Evolutionary conservation across 2,329 filamentous ascomycete genomes (phyloP).

Genomic region (Epichloe sp.): DNA sequence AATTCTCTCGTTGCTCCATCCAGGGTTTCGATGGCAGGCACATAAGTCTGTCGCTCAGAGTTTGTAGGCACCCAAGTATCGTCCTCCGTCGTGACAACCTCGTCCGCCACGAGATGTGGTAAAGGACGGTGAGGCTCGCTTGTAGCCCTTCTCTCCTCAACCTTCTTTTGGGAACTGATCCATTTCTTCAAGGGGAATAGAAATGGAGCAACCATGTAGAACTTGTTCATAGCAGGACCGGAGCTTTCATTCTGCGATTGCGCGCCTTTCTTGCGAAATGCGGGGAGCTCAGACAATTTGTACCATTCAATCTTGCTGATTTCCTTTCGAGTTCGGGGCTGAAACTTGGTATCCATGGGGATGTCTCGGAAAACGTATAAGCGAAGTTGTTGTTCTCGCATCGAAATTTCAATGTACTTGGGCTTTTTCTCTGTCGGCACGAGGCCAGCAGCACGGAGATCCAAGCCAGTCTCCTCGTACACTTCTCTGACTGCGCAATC

Average conservation of each 20-base stretch:
- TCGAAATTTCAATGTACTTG: constrained; percentile 77
- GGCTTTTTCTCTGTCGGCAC: constrained; percentile 58
- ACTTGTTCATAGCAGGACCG: constrained; percentile 62
- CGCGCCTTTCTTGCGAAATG: constrained; percentile 56
- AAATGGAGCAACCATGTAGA: constrained; percentile 97
- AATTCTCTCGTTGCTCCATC: constrained; percentile 39
- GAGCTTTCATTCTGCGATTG: constrained; percentile 43
- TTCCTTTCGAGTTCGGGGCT: constrained; percentile 86
- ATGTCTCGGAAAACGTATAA: constrained; percentile 87
- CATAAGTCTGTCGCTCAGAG: constrained; percentile 18
- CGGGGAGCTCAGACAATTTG: constrained; percentile 74
- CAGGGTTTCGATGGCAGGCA: constrained; percentile 31
- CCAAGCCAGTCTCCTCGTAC: constrained; percentile 89
- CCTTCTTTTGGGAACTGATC: constrained; percentile 73
- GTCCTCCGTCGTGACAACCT: constrained; percentile 50
- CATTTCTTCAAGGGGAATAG: constrained; percentile 75
- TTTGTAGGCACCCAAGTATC: constrained; percentile 35
- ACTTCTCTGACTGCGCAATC: constrained; percentile 91
- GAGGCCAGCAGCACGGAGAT: constrained; percentile 62
- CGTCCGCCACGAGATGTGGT: constrained; percentile 32
- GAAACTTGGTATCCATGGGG: constrained; percentile 75
- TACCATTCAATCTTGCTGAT: constrained; percentile 98
- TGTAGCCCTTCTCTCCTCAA: constrained; percentile 39
- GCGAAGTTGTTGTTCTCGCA: constrained; percentile 85
- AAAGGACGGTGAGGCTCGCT: constrained; percentile 26